Percentiles rank a stretch among this genome's conserved stretches.
Conservation (phyloP, 306 rosid species). For the Heteromeles arbutifolia region DNA sequence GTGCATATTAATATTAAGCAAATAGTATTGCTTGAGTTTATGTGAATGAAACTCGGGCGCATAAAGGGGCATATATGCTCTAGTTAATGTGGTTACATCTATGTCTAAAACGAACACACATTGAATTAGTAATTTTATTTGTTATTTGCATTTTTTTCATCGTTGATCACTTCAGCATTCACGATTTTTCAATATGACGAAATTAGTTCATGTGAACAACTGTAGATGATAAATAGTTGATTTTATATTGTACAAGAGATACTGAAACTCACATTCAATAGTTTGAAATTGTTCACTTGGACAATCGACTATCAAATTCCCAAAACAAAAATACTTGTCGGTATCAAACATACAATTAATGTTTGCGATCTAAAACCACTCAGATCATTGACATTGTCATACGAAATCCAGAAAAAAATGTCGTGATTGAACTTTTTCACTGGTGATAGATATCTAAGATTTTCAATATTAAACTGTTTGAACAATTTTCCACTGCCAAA, state of each 20-base stretch:
- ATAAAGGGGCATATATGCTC: not conserved
- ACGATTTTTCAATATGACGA: too few relatives aligned
- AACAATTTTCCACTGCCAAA: not conserved
- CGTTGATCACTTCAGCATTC: not conserved
- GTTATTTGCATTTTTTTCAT: too few relatives aligned
- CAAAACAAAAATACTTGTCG: not conserved
- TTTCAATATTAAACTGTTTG: not conserved
- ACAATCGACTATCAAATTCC: not conserved
- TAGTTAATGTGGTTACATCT: not conserved
- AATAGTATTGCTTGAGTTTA: not conserved
- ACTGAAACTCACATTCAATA: not conserved
- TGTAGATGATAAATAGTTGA: too few relatives aligned
- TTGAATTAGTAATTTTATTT: not conserved
- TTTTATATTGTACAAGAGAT: too few relatives aligned
- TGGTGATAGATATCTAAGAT: not conserved
- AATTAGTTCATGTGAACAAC: not conserved
- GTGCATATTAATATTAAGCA: not conserved
- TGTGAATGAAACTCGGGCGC: not conserved
- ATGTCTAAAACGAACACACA: too few relatives aligned
- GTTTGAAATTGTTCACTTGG: not conserved
- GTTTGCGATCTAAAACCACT: not conserved
- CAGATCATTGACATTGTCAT: not conserved
- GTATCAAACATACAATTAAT: not conserved
- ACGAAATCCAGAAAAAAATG: not conserved
- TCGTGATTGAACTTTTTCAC: not conserved